Percentiles rank a stretch among this genome's conserved stretches.
Conservation (phyloP, 2,329 filamentous ascomycete species). For the Fusarium xyrophilum region DNA sequence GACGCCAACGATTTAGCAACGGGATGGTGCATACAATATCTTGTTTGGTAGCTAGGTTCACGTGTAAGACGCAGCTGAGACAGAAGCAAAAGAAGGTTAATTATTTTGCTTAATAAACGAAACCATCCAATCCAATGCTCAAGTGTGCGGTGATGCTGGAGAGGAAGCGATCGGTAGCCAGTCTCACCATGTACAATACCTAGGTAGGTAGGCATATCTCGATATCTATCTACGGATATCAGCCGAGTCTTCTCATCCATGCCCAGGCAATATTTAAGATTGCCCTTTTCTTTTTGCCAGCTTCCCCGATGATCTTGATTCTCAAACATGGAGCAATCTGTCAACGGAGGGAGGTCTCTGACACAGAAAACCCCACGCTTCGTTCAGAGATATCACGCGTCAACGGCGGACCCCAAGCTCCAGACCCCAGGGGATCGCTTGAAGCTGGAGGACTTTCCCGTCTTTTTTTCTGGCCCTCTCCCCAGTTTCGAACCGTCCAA, state of each 20-base stretch:
- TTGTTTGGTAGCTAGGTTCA: neutral
- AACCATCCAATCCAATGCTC: neutral
- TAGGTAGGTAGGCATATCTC: neutral
- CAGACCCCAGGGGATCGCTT: neutral
- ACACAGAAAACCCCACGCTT: constrained; percentile 30
- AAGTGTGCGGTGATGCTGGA: neutral
- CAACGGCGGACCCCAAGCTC: constrained; percentile 27
- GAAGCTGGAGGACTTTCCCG: neutral
- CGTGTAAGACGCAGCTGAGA: constrained; percentile 1
- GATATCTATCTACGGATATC: constrained; percentile 17
- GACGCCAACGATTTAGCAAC: constrained; percentile 27
- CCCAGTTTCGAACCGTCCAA: constrained; percentile 17
- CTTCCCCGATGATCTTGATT: constrained; percentile 19
- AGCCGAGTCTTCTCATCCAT: constrained; percentile 8
- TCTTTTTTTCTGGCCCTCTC: constrained; percentile 9
- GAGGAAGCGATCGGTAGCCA: neutral
- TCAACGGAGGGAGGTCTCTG: constrained; percentile 1
- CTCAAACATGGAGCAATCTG: constrained; percentile 8
- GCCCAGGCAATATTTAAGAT: neutral
- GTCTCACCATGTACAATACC: neutral
- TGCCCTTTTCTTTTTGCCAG: neutral
- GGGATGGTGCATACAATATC: constrained; percentile 11
- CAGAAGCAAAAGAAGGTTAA: constrained; percentile 4
- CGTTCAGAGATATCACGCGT: constrained; percentile 31
- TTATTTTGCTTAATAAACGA: constrained; percentile 4